Base-by-base conservation (phyloP, 2,329 filamentous ascomycete species). In the Fusarium sp. region DNA sequence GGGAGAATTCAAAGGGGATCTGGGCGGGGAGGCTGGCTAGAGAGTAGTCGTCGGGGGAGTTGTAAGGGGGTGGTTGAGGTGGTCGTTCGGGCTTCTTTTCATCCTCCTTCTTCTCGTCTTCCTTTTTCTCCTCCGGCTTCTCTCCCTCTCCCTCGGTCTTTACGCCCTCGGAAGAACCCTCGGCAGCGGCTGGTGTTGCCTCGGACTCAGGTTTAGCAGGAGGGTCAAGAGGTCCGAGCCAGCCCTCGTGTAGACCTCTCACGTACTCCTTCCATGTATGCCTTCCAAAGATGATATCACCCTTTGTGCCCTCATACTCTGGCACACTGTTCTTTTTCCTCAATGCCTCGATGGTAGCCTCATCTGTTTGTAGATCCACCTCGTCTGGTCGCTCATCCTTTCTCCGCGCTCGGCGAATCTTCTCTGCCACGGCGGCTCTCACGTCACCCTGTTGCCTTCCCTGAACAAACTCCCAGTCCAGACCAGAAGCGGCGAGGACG, bases 181-280 rank as follows among this genome's bases (percentile, higher is more conserved):
- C 73, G 4, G 74, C 67, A 6, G 73, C 70, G 6, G 75, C 73
- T 29, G 76, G 68, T 42, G 71, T 73, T 10, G 53, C 20, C 62
- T 74, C 55, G 67, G 59, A 34, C 54, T 75, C 69, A 33, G 75
- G 62, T 58, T 81, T 77, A 27, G 77, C 74, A 2, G 91, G 91
- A 61, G 88, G 80, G 64, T 91, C 87, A 44, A 97, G 82, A 7
- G 96, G 93, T 0, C 96, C 95, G 23, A 99, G 82, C 95, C 96
- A 99, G 61, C 96, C 96, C 81, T 99, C 96, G 78, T 99, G 96
- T 71, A 98, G 77, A 49, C 96, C 96, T 63, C 94, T 87, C 23
- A 98, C 83, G 78, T 98, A 99, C 81, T 99, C 96, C 81, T 97
- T 99, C 96, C 96, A 99, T 9, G 95, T 90, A 77, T 97, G 92